Evolutionary conservation across 768 basidiomycete genomes (phyloP).

Genomic region (Phanerodontia chrysosporium): DNA sequence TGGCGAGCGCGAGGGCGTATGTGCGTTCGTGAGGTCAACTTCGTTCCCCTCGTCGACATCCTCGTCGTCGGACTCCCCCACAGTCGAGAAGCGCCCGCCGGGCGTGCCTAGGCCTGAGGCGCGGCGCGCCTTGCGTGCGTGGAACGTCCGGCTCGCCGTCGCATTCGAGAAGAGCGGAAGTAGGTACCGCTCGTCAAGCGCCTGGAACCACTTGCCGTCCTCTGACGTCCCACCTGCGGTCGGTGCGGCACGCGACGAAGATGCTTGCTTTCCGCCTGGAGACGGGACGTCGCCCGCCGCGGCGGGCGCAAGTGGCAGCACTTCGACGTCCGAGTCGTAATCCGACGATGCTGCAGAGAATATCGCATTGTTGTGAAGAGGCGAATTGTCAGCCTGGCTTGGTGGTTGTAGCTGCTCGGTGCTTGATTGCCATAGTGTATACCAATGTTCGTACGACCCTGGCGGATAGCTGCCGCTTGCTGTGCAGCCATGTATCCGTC

Average conservation of each 20-base stretch:
- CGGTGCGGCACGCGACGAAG: neutral
- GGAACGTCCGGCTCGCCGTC: constrained; percentile 82
- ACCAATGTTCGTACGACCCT: constrained; percentile 44
- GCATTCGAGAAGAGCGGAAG: constrained; percentile 91
- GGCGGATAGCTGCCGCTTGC: constrained; percentile 14
- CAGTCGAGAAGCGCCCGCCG: constrained; percentile 26
- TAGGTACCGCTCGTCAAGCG: constrained; percentile 90
- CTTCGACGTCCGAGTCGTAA: constrained; percentile 74
- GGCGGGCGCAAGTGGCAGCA: constrained; percentile 61
- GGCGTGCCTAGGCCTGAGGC: constrained; percentile 23
- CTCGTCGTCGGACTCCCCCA: constrained; percentile 35
- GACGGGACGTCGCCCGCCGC: constrained; percentile 32
- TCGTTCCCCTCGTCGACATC: constrained; percentile 27
- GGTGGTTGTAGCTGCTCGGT: constrained; percentile 58
- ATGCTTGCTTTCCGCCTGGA: constrained; percentile 9
- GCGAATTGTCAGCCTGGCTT: constrained; percentile 26
- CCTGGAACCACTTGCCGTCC: constrained; percentile 95
- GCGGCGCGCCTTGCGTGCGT: constrained; percentile 68
- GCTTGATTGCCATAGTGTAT: constrained; percentile 42
- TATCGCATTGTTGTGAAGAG: constrained; percentile 27
- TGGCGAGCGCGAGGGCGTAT: constrained; percentile 4
- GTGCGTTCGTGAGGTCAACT: constrained; percentile 21
- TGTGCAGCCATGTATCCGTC: constrained; percentile 17
- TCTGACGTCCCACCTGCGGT: constrained; percentile 28
- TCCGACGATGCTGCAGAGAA: constrained; percentile 73